Evolutionary conservation across 345 rosid genomes (phyloP), one percentile per base, ranked within the genome.

Genomic region (Firmiana major): DNA sequence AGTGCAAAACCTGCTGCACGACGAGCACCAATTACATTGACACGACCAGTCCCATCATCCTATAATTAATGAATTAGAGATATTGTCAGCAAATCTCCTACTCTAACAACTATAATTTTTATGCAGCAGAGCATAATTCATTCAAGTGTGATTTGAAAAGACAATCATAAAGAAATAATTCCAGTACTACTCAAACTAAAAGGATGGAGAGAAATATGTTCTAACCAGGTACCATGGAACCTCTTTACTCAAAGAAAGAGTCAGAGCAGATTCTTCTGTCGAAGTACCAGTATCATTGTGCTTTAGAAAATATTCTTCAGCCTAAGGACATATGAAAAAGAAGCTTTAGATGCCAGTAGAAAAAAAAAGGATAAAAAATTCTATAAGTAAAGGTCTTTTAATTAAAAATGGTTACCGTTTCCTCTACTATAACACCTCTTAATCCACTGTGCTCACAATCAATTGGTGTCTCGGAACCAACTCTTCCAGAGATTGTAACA

Each of bases 271-370:
- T 86, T 95, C 99, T 83, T 95, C 97, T 66, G 93, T 94, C 99
- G 98, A 95, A 73, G 99, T 92, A 75, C 99, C 99, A 2, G 97
- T 87, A 87, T 93, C 99, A 86, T 91, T 95, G 84, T 92, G 98
- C 71, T 95, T 95, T 58, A 95, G 84, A 72, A 93, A 93, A 78
- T 93, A 97, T 74, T 93, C 98, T 38, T 95, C 98, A 12, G 97
- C 98, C 98, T 95, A 89, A 78, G 70, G 19, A 78, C 40, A 77
- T n/a, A 78, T n/a, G 53, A 75, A 81, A 60, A 71, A 17, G 57
- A 78, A 51, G 2, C 53, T 24, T 71, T 4, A 73, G 45, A 73
- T 75, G 9, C 7, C 5, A 42, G 55, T n/a, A 57, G 19, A 19
- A 31, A 46, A 45, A 46, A 45, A 42, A 22, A 10, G 13, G 54